Conservation (phyloP, 306 rosid species). For the Macrotyloma uniflorum region DNA sequence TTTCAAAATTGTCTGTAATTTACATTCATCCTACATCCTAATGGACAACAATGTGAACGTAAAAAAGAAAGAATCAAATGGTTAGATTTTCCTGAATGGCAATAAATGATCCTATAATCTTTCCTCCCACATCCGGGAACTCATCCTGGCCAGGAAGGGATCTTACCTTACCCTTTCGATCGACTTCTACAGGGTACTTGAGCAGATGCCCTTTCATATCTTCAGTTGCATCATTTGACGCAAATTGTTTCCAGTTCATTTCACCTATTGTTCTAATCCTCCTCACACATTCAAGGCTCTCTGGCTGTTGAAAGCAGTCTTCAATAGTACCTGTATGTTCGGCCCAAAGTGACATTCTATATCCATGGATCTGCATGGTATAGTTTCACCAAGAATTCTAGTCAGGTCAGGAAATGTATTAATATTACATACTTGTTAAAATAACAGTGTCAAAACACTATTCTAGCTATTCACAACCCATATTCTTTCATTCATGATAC, state of each 20-base stretch:
- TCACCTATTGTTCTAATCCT: constrained; percentile 73
- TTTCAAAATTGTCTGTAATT: constrained; percentile 41
- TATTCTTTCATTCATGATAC: constrained; percentile 7
- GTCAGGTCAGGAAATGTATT: constrained; percentile 9
- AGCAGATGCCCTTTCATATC: constrained; percentile 89
- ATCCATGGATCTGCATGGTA: constrained; percentile 73
- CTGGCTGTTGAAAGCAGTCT: constrained; percentile 75
- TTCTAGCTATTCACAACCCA: constrained; percentile 2
- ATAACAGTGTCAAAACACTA: background rate
- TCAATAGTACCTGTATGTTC: constrained; percentile 77
- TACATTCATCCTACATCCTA: constrained; percentile 34
- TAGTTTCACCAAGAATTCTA: constrained; percentile 24
- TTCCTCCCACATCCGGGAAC: constrained; percentile 96
- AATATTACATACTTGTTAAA: background rate
- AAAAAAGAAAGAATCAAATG: constrained; percentile 54
- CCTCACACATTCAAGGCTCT: constrained; percentile 84
- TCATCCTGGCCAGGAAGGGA: constrained; percentile 76
- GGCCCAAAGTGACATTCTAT: constrained; percentile 97
- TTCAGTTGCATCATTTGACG: constrained; percentile 70
- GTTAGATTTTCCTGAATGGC: constrained; percentile 93
- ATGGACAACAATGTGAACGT: constrained; percentile 18
- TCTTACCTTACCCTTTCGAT: constrained; percentile 73
- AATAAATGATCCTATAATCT: constrained; percentile 80
- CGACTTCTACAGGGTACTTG: constrained; percentile 89
- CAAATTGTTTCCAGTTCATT: constrained; percentile 80